Base-by-base conservation (phyloP, 352 stramenopile species). In the Phytopythium kandeliae region DNA sequence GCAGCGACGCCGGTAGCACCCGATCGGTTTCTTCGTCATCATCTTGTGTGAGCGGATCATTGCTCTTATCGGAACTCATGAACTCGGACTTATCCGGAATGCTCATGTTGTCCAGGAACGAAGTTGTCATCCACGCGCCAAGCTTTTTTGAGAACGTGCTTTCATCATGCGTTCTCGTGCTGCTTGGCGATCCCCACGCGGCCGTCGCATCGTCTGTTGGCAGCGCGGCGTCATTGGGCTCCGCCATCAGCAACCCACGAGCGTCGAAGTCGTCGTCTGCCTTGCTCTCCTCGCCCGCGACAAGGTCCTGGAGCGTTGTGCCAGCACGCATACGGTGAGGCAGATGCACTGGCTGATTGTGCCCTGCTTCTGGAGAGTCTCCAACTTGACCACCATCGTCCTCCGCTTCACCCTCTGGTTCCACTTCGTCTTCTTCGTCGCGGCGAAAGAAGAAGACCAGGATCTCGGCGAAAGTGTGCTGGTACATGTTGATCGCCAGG, bases 371-470 rank as follows among this genome's bases (percentile, higher is more conserved):
- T 7, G 16, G 19, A 19, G 30, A 15, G 26, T 6, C 16, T 51
- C n/a, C 17, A 12, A 4, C 19, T 10, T n/a, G 19, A 11, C 19
- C 44, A 30, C 51, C 33, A 46, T n/a, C 19, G 36, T 65, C 50
- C 4, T 63, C 44, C 4, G 65, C 36, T 7, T 54, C 34, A 0
- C 10, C 8, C 33, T 33, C 51, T 34, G 46, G 54, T 9, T 46
- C 54, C 13, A 26, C 24, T 34, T n/a, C 19, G 36, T 65, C 50
- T 21, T 74, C 60, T 15, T 51, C 54, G n/a, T 67, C 66, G 15
- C 66, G 69, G 34, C 69, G 55, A 49, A 85, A 87, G 38, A 94
- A 92, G 51, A 94, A 94, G 3, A 89, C 50, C 26, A 94, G 75
- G 15, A 92, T 56, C 42, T 87, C 71, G 13, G 81, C 61, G 31